Conservation (phyloP, 1,284 basidiomycete species). For the Puccinia horiana region DNA sequence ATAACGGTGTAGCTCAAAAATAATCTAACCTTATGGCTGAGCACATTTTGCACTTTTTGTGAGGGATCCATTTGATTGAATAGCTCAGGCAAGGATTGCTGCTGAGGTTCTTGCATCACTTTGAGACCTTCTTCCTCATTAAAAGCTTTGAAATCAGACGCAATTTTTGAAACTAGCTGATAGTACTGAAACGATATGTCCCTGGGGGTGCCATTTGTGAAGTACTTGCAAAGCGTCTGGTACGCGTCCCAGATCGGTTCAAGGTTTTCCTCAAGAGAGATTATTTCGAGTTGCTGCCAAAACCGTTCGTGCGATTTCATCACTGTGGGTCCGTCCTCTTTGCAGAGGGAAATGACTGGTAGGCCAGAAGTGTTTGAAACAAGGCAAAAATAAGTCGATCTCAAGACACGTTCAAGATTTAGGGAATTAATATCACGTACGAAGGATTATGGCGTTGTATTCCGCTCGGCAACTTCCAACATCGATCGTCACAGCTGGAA, state of each 20-base stretch:
- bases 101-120: background rate
- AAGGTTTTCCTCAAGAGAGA: background rate
- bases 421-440: too few relatives aligned
- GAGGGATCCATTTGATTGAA: background rate
- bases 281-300: background rate
- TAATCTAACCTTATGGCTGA: background rate
- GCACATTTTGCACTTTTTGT: background rate
- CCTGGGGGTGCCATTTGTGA: background rate
- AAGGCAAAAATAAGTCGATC: too few relatives aligned
- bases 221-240: background rate
- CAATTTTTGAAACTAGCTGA: background rate
- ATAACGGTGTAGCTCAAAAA: background rate
- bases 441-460: too few relatives aligned
- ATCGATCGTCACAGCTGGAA: too few relatives aligned
- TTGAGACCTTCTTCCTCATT: background rate
- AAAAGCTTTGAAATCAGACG: background rate
- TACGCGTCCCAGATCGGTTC: background rate
- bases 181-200: background rate
- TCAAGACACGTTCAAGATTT: too few relatives aligned
- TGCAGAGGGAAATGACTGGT: background rate
- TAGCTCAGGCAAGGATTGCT: background rate
- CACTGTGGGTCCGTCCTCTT: background rate
- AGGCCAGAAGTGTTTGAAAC: too few relatives aligned
- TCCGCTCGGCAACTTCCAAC: too few relatives aligned
- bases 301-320: background rate